A percentile compares a stretch with the other conserved stretches of the same genome.
These are phyloP conservation scores for Aspergillus neoniger DNA, from an alignment of 2,329 filamentous ascomycete species.

Conservation along the genomic window DNA sequence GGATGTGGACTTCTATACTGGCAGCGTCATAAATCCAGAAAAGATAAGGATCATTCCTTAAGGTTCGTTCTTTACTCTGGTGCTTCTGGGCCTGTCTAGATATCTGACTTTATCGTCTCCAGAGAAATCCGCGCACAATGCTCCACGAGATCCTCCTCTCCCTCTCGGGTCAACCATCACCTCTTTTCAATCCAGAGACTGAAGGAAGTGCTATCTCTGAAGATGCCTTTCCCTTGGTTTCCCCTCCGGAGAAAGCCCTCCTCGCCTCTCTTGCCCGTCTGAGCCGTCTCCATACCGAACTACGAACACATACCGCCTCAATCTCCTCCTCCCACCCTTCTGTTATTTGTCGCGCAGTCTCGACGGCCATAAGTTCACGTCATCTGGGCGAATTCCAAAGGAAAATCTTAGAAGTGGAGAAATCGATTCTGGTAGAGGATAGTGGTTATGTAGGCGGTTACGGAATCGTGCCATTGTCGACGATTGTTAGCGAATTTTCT, in stretches of 20 bases:
- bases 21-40: conserved; percentile 35
- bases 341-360: conserved; percentile 83
- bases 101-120: conserved; percentile 13
- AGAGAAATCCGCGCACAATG: conserved; percentile 59
- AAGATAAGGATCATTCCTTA: conserved; percentile 26
- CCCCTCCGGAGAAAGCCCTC: conserved; percentile 80
- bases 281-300: conserved; percentile 72
- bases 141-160: conserved; percentile 98
- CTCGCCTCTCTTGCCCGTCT: conserved; percentile 75
- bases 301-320: conserved; percentile 66
- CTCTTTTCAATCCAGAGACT: conserved; percentile 67
- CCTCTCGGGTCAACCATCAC: conserved; percentile 89
- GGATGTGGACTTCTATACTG: conserved; percentile 47
- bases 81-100: background rate
- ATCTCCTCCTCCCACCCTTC: conserved; percentile 74
- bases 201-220: conserved; percentile 54
- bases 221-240: conserved; percentile 55
- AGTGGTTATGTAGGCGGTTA: conserved; percentile 83
- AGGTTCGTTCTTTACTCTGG: conserved; percentile 24
- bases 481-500: conserved; percentile 80
- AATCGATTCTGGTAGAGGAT: conserved; percentile 73
- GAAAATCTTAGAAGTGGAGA: conserved; percentile 83
- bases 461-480: conserved; percentile 87
- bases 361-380: conserved; percentile 70
- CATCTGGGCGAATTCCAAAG: conserved; percentile 80